Conservation (phyloP, 2,329 filamentous ascomycete species). For the Hypoxylon sp. region DNA sequence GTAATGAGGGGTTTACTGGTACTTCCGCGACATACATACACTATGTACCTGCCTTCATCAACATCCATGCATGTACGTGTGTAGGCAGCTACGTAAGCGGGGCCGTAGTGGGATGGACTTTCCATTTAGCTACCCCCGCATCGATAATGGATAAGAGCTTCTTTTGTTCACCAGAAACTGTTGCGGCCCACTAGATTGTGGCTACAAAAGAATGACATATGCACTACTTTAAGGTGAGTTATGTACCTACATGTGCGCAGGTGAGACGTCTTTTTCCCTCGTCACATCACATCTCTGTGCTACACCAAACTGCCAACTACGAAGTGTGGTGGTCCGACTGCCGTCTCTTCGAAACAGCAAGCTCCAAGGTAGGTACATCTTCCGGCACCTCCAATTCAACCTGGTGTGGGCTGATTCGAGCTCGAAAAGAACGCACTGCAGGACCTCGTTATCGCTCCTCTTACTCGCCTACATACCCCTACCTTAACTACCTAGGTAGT, state of each 20-base stretch:
- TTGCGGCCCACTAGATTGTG: constrained; percentile 6
- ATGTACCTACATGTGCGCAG: constrained; percentile 11
- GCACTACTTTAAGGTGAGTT: too few species aligned
- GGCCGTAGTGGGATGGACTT: constrained; percentile 20
- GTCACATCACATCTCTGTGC: constrained; percentile 29
- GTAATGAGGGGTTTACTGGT: constrained; percentile 39
- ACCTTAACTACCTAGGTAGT: not conserved
- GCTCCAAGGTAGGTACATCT: constrained; percentile 27
- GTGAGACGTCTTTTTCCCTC: constrained; percentile 25
- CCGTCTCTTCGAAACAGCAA: constrained; percentile 3
- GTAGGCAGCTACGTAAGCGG: constrained; percentile 36
- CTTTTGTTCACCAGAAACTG: constrained; percentile 20
- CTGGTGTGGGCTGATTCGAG: constrained; percentile 31
- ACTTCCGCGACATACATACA: constrained; percentile 1
- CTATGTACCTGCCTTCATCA: too few species aligned
- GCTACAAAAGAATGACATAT: constrained; percentile 19
- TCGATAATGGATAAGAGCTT: constrained; percentile 44
- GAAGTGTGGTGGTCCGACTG: constrained; percentile 13
- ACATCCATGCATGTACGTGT: too few species aligned
- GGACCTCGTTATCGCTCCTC: constrained; percentile 9
- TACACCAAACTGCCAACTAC: constrained; percentile 10
- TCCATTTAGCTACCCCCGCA: constrained; percentile 33
- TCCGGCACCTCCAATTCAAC: constrained; percentile 22
- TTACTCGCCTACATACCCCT: constrained; percentile 1
- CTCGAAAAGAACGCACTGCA: constrained; percentile 37